A percentile compares a stretch with the other conserved stretches of the same genome.
phyloP scores from a whole-genome alignment of 768 basidiomycete genomes.

The Clitopilus hobsonii region DNA sequence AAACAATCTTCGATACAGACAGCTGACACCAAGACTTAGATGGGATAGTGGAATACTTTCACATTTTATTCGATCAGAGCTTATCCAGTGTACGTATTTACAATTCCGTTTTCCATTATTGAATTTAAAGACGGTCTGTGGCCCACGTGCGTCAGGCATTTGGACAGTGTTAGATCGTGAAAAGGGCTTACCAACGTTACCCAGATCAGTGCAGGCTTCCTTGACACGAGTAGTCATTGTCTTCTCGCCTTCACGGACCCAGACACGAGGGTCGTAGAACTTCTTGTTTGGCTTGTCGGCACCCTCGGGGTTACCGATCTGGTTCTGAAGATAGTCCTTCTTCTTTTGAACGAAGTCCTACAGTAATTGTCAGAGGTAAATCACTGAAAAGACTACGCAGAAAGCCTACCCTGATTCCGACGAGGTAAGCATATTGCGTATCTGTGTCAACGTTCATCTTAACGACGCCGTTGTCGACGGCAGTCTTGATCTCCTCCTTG shows the following conservation, averaged over 20 bases:
- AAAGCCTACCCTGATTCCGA: constrained; percentile 66
- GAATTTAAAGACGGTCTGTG: not conserved
- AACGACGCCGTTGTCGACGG: constrained; percentile 88
- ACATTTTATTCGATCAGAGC: too few species aligned
- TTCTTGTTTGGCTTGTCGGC: constrained; percentile 99
- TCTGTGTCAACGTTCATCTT: constrained; percentile 99
- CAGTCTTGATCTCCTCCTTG: constrained; percentile 91
- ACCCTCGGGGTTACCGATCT: constrained; percentile 97
- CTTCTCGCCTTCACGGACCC: constrained; percentile 99
- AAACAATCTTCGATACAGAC: not conserved
- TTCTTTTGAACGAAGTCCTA: constrained; percentile 85
- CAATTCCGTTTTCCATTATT: not conserved
- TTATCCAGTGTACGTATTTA: constrained; percentile 5
- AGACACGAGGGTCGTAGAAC: constrained; percentile 95
- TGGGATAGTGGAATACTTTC: too few species aligned
- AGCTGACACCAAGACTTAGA: too few species aligned
- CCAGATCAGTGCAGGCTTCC: constrained; percentile 89
- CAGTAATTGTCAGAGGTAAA: not conserved
- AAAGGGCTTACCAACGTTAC: constrained; percentile 38
- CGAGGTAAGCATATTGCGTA: constrained; percentile 88
- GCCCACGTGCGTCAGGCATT: constrained; percentile 2
- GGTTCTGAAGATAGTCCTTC: constrained; percentile 82
- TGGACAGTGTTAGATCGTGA: constrained; percentile 1
- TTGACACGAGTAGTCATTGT: constrained; percentile 84
- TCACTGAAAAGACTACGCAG: not conserved